These are phyloP conservation scores for Begonia fuchsioides DNA, from an alignment of 306 rosid genomes.

Conservation along the genomic window DNA sequence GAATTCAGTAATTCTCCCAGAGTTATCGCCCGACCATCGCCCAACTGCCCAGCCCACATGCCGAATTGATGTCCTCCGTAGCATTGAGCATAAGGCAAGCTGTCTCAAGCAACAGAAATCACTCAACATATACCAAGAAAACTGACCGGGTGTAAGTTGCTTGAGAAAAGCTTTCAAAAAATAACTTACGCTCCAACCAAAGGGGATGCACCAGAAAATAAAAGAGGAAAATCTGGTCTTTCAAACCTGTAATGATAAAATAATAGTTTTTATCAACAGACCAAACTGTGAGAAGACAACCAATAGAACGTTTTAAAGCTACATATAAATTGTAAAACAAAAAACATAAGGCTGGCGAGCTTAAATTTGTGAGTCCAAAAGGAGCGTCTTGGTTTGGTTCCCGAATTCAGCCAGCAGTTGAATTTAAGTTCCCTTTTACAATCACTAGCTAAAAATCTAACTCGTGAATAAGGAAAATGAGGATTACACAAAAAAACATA, in stretches of 20 bases:
- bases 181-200: conserved; percentile 75
- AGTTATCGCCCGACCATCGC: conserved; percentile 96
- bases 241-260: conserved; percentile 53
- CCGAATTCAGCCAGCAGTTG: too few species aligned
- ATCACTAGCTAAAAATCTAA: too few species aligned
- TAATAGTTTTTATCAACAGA: background rate
- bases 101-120: conserved; percentile 15
- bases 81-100: conserved; percentile 92
- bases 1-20: conserved; percentile 83
- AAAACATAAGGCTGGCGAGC: too few species aligned
- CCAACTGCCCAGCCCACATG: conserved; percentile 99
- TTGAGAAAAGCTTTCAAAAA: too few species aligned
- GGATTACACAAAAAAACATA: too few species aligned
- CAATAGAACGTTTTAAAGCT: background rate
- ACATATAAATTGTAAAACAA: too few species aligned
- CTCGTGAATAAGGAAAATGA: too few species aligned
- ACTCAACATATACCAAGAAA: conserved; percentile 10
- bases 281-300: background rate
- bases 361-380: too few species aligned
- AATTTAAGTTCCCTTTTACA: too few species aligned
- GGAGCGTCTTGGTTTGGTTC: too few species aligned
- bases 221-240: conserved; percentile 71
- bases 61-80: conserved; percentile 99
- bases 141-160: background rate
- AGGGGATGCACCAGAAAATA: conserved; percentile 72